These are phyloP conservation scores for Oryza nivara DNA, from an alignment of 176 grass and related monocot species.

Conservation along the genomic window DNA sequence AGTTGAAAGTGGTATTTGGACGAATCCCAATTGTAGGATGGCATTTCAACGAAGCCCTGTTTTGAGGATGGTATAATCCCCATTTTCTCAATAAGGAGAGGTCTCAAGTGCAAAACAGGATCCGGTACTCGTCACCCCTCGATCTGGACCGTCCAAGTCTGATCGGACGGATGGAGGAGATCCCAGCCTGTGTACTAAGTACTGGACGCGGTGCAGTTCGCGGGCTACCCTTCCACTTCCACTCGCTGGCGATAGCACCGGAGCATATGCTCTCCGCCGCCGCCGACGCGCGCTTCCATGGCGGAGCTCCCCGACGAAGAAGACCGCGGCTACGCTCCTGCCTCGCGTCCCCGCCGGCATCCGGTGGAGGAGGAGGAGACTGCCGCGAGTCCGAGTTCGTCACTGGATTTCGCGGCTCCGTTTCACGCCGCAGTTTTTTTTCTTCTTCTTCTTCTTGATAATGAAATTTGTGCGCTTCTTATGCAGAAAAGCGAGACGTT, in stretches of 20 bases:
- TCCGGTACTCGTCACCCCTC: neutral
- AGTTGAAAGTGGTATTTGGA: too few relatives aligned
- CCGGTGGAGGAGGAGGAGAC: neutral
- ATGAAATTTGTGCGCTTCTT: neutral
- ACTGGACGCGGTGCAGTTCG: neutral
- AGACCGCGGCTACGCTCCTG: neutral
- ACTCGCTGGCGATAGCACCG: conserved; percentile 18
- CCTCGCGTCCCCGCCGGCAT: conserved; percentile 5
- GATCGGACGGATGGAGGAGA: too few relatives aligned
- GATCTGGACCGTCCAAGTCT: neutral
- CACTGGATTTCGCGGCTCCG: neutral
- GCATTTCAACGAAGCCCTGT: too few relatives aligned
- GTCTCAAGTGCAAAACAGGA: too few relatives aligned
- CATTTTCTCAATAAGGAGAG: too few relatives aligned
- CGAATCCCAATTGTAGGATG: too few relatives aligned
- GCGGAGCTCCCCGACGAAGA: conserved; percentile 6
- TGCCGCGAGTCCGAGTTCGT: conserved; percentile 37
- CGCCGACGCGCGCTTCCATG: conserved; percentile 17
- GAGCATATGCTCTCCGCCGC: conserved; percentile 48
- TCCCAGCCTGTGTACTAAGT: neutral
- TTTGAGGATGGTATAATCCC: too few relatives aligned
- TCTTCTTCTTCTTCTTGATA: neutral
- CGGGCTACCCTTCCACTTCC: conserved; percentile 19
- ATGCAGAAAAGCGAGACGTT: conserved; percentile 49
- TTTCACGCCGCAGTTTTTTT: neutral